Base-by-base conservation (phyloP, 148 eudicot species). In the Camellia lanceoleosa region DNA sequence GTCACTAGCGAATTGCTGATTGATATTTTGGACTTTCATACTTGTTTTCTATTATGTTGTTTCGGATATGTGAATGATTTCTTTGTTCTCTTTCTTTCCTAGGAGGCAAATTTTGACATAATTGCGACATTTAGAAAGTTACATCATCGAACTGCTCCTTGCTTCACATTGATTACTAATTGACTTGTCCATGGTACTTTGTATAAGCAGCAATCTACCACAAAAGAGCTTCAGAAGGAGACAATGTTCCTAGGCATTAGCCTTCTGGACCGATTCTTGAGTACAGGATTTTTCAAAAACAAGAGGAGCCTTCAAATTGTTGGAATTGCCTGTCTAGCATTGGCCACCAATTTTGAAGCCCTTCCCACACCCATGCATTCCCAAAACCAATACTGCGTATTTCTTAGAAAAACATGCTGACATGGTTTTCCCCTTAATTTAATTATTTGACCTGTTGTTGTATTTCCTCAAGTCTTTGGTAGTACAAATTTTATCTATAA, bases 251-350 rank as follows among this genome's bases (percentile, higher is more conserved):
- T 97, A 54, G 97, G 92, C 65, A 93, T 97, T 61, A 87, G 87
- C 69, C 90, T 97, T 60, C 86, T 92, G 52, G 99, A 97, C 80
- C 84, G 98, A 79, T 90, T 94, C 82, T 78, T 97, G 52, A 90
- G 93, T 85, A 92, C 90, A 84, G 99, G 98, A 38, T 91, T 85
- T 89, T 94, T 94, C 86, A 84, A 80, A 76, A 91, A 76, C 71
- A 84, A 82, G 84, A 90, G 88, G 79, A 79, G 88, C 87, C 88
- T 94, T 79, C 94, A 97, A 88, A 85, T 91, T 79, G 91, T 90
- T 68, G 99, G 95, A 87, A 92, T 97, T 72, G 91, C 98, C 13
- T 97, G 98, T 84, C 92, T 97, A 80, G 86, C 98, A 18, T 82
- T 97, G 79, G 99, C 99, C 75, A 87, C 90, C 81, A 91, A n/a